Conservation (phyloP, 768 basidiomycete species). For the Cystobasidium onofrii region DNA sequence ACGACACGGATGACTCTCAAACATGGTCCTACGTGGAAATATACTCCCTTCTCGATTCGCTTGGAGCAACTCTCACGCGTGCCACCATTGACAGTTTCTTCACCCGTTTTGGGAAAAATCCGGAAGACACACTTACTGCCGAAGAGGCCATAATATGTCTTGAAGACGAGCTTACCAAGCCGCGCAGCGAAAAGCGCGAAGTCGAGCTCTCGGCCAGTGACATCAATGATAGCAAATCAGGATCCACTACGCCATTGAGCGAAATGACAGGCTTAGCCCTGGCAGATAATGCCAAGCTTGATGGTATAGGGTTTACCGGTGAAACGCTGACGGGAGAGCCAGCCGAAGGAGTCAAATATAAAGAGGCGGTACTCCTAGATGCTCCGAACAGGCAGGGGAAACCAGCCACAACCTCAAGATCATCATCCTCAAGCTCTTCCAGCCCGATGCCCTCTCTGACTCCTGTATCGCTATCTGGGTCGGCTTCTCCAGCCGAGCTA, state of each 20-base stretch:
- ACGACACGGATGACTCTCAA: conserved; percentile 75
- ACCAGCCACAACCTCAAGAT: neutral
- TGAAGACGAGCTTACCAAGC: conserved; percentile 71
- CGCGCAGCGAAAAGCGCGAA: conserved; percentile 61
- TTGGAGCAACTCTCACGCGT: conserved; percentile 79
- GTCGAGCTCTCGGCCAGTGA: conserved; percentile 47
- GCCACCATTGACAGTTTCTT: conserved; percentile 78
- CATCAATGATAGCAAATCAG: conserved; percentile 46
- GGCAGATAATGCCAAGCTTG: conserved; percentile 3
- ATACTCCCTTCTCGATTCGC: conserved; percentile 89
- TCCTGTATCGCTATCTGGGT: neutral
- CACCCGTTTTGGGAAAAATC: conserved; percentile 58
- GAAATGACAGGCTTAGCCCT: neutral
- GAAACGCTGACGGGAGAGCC: neutral
- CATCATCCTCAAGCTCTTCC: neutral
- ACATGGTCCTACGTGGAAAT: conserved; percentile 73
- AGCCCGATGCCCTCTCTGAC: neutral
- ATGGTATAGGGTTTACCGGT: conserved; percentile 10
- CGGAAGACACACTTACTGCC: conserved; percentile 64
- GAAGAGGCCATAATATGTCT: conserved; percentile 75
- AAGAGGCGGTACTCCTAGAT: neutral
- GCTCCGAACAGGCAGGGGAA: neutral
- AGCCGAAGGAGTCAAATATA: neutral
- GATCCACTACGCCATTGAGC: conserved; percentile 45
- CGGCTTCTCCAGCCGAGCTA: neutral